These are phyloP conservation scores for Phaeolepiota aurea DNA, from an alignment of 768 basidiomycete species.

Conservation along the genomic window DNA sequence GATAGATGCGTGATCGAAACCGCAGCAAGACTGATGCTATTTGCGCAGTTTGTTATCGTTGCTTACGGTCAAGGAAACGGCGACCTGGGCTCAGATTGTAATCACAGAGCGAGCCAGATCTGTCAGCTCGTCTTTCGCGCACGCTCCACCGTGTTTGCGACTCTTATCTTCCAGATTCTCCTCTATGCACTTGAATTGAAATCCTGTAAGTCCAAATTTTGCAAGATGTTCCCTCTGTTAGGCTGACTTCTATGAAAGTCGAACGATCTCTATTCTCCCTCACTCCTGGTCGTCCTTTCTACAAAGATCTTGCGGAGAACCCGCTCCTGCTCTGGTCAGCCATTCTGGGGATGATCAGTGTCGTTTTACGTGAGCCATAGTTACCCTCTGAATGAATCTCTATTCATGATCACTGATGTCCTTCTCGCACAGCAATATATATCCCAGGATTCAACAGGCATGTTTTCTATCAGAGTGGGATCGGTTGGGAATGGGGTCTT, in stretches of 20 bases:
- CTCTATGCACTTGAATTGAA: constrained; percentile 28
- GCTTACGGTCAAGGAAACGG: constrained; percentile 24
- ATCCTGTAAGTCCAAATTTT: constrained; percentile 17
- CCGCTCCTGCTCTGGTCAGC: constrained; percentile 26
- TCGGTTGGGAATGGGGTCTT: constrained; percentile 3
- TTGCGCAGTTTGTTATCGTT: constrained; percentile 26
- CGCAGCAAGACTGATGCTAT: not conserved
- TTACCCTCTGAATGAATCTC: not conserved
- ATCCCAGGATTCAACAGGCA: constrained; percentile 11
- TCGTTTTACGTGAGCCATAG: constrained; percentile 23
- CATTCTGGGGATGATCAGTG: constrained; percentile 24
- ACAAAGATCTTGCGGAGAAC: constrained; percentile 26
- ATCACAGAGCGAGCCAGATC: constrained; percentile 14
- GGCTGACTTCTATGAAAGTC: constrained; percentile 12
- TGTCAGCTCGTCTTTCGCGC: constrained; percentile 25
- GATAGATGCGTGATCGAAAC: not conserved
- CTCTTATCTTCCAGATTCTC: constrained; percentile 27
- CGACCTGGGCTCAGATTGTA: constrained; percentile 22
- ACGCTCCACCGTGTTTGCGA: constrained; percentile 27
- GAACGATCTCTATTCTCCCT: constrained; percentile 28
- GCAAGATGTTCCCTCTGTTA: not conserved
- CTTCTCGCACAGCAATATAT: constrained; percentile 22
- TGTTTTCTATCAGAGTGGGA: constrained; percentile 4
- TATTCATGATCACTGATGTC: not conserved
- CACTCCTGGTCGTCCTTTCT: constrained; percentile 23